Evolutionary conservation across 2,329 filamentous ascomycete species (phyloP), one percentile per base, ranked within the genome.

Genomic region (Alternaria longipes): DNA sequence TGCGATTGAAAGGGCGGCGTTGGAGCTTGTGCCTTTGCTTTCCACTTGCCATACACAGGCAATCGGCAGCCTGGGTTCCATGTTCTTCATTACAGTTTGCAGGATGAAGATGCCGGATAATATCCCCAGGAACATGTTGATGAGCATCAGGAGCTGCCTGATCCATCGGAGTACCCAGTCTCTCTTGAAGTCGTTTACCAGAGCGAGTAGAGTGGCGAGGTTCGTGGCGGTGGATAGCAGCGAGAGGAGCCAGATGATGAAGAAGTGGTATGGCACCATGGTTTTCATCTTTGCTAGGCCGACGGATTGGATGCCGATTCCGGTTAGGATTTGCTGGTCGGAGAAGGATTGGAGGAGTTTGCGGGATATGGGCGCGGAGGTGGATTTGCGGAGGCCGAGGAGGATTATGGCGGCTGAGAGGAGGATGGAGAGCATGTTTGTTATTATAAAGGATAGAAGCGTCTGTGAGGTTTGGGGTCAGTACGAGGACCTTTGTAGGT

Each of bases 121-220:
- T 53, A 84, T 84, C 5, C 85, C 86, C 14, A 91, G 82, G 1
- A 81, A 82, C 62, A 90, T 78, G 75, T 90, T 91, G 62, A 86
- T 81, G 61, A 90, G 83, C 87, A 91, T 91, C 66, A 90, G 83
- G 22, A 85, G 78, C 72, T 90, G 87, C 22, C 89, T 82, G 67
- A 91, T 78, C 88, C 88, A 90, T 46, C 88, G 82, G 51, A 91
- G 79, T 0, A 91, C 86, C 86, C 86, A 88, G 75, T 91, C 88
- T 30, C 88, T 80, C 65, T 86, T 87, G 78, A 89, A 90, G 70
- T 90, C 88, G 70, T 86, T 85, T 2, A 88, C 86, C 34, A 91
- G 82, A 1, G 87, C 87, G n/a, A 91, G 81, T 16, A 91, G 79
- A 0, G 88, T 87, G 5, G 86, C 83, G 60, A 90, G 88, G 74